phyloP scores from a whole-genome alignment of 2,329 filamentous ascomycete species.

The Phialophora tarda region DNA sequence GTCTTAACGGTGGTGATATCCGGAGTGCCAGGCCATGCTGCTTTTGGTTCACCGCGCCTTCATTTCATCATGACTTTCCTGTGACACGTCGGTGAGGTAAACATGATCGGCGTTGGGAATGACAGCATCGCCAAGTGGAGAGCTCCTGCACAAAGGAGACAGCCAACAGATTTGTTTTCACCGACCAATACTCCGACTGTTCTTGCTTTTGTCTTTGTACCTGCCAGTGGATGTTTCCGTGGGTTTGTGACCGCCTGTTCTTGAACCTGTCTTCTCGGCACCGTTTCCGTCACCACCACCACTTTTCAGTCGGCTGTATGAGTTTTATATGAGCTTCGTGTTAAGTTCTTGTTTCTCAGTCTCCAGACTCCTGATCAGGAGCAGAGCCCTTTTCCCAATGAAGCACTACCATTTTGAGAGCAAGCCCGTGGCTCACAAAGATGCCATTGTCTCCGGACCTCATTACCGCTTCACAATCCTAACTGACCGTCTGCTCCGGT shows the following conservation, averaged over 20 bases:
- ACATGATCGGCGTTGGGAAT: constrained; percentile 16
- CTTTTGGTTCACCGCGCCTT: not conserved
- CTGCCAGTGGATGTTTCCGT: not conserved
- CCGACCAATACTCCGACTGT: constrained; percentile 33
- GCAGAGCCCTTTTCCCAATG: constrained; percentile 22
- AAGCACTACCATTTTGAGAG: constrained; percentile 41
- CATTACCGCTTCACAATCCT: constrained; percentile 67
- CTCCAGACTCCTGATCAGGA: not conserved
- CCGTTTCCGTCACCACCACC: not conserved
- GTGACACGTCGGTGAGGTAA: not conserved
- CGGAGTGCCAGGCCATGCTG: not conserved
- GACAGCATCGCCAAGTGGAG: constrained; percentile 14
- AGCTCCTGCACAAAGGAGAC: not conserved
- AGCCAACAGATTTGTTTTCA: constrained; percentile 13
- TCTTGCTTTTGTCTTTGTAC: constrained; percentile 1
- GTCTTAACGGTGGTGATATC: not conserved
- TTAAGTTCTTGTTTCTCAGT: not conserved
- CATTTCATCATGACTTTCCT: constrained; percentile 5
- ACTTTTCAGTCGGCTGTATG: not conserved
- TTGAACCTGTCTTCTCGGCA: not conserved
- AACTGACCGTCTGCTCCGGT: constrained; percentile 62
- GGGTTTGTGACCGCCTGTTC: not conserved
- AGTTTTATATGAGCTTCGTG: not conserved
- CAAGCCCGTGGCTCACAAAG: constrained; percentile 52
- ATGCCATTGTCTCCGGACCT: constrained; percentile 54